A percentile compares a stretch with the other conserved stretches of the same genome.
Conservation (phyloP, 139 green algal genomes). For the Chlorella sp. region DNA sequence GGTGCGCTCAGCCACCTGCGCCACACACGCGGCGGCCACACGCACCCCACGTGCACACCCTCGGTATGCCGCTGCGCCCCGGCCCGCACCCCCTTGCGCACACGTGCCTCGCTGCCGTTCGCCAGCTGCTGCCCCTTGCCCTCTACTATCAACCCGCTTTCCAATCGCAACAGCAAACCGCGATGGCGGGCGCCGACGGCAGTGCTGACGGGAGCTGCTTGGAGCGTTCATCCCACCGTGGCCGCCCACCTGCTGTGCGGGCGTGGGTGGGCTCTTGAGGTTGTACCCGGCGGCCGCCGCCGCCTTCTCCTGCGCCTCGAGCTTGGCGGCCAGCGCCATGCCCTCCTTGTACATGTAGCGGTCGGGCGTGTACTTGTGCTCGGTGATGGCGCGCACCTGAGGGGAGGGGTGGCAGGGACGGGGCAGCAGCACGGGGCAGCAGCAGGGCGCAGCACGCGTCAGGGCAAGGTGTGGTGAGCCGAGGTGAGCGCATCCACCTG, state of each 20-base stretch:
- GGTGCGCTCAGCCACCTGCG: constrained; percentile 22
- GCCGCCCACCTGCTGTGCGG: constrained; percentile 29
- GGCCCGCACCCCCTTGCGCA: no score
- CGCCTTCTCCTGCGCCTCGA: constrained; percentile 42
- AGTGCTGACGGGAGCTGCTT: no score
- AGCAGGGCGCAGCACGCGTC: not conserved
- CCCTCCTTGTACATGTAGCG: constrained; percentile 45
- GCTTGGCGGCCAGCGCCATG: constrained; percentile 45
- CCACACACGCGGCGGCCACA: not conserved
- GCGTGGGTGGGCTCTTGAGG: constrained; percentile 27
- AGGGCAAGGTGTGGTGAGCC: not conserved
- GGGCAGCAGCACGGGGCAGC: not conserved
- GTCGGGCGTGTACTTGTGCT: constrained; percentile 46
- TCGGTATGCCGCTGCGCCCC: no score
- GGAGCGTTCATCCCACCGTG: not conserved
- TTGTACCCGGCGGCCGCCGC: constrained; percentile 26
- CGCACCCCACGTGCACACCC: not conserved
- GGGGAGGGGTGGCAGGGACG: not conserved
- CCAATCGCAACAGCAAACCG: no score
- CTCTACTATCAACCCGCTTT: no score
- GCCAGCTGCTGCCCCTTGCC: no score
- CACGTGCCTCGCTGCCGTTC: no score
- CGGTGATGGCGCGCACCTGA: constrained; percentile 30
- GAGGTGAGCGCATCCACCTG: no score
- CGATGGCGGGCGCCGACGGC: no score